A percentile compares a stretch with the other conserved stretches of the same genome.
phyloP scores from a whole-genome alignment of 2,329 filamentous ascomycete genomes.

The Diaporthe ampelina region DNA sequence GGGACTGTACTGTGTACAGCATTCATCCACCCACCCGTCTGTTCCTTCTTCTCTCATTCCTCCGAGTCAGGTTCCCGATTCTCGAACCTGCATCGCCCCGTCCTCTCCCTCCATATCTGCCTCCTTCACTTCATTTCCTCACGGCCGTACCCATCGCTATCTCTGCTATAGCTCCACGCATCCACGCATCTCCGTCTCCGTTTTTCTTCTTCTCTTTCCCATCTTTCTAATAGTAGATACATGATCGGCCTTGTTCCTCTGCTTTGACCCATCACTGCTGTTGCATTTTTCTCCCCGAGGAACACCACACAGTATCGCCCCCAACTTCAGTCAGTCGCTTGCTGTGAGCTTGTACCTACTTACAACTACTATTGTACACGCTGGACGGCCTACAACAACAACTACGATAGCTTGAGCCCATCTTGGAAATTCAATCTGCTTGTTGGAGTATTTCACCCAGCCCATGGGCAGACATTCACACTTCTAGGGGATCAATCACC shows the following conservation, averaged over 20 bases:
- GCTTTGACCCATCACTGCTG: slow-evolving; percentile 8
- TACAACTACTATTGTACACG: background rate
- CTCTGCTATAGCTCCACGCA: slow-evolving; percentile 11
- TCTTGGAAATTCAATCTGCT: background rate
- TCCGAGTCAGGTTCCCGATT: slow-evolving; percentile 26
- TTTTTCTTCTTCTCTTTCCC: background rate
- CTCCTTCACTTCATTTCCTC: background rate
- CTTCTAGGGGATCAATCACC: background rate
- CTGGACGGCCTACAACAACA: background rate
- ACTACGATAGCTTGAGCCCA: slow-evolving; percentile 4
- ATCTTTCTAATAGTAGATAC: slow-evolving; percentile 24
- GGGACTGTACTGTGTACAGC: background rate
- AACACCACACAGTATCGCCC: background rate
- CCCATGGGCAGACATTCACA: background rate
- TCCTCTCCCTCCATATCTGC: slow-evolving; percentile 6
- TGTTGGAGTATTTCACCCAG: background rate
- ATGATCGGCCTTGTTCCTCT: slow-evolving; percentile 13
- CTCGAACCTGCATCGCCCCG: slow-evolving; percentile 20
- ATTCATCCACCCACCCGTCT: background rate
- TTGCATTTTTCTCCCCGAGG: background rate
- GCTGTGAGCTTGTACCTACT: background rate
- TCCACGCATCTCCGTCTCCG: slow-evolving; percentile 6
- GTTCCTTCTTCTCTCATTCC: background rate
- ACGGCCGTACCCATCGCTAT: background rate
- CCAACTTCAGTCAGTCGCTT: background rate